phyloP scores from a whole-genome alignment of 192 early-diverging fungal genomes.

The Coemansia sp. region DNA sequence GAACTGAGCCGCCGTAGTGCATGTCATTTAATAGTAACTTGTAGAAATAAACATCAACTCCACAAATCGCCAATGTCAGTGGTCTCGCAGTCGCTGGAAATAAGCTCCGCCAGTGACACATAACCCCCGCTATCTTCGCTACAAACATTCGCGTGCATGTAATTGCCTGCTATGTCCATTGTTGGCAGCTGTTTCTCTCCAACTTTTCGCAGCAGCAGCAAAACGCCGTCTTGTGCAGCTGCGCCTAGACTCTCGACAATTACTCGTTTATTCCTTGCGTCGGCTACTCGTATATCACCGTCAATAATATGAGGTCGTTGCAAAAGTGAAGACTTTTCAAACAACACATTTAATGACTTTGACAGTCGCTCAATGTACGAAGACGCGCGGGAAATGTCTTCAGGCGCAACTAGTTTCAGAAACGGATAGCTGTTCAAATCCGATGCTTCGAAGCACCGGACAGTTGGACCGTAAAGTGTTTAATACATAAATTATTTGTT shows the following conservation, averaged over 20 bases:
- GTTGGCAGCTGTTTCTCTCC: background rate
- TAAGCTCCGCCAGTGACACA: background rate
- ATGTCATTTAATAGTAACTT: too few species aligned
- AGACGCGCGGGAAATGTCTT: conserved; percentile 27
- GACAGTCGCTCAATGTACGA: conserved; percentile 38
- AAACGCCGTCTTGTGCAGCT: background rate
- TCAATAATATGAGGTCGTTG: conserved; percentile 41
- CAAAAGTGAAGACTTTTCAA: conserved; percentile 40
- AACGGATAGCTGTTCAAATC: conserved; percentile 39
- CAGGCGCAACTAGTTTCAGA: conserved; percentile 48
- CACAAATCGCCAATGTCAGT: background rate
- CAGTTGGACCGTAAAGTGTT: too few species aligned
- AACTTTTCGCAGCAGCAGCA: background rate
- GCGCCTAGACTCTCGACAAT: conserved; percentile 43
- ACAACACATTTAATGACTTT: conserved; percentile 28
- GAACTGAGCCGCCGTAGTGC: too few species aligned
- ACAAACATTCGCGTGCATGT: background rate
- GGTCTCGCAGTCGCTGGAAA: background rate
- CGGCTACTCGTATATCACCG: conserved; percentile 30
- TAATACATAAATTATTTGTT: too few species aligned
- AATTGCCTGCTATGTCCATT: background rate
- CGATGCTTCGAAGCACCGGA: conserved; percentile 28
- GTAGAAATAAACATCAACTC: background rate
- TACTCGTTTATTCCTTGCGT: conserved; percentile 24
- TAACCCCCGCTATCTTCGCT: background rate